phyloP scores from a whole-genome alignment of 352 stramenopile genomes.

The Thraustochytrium sp. region DNA sequence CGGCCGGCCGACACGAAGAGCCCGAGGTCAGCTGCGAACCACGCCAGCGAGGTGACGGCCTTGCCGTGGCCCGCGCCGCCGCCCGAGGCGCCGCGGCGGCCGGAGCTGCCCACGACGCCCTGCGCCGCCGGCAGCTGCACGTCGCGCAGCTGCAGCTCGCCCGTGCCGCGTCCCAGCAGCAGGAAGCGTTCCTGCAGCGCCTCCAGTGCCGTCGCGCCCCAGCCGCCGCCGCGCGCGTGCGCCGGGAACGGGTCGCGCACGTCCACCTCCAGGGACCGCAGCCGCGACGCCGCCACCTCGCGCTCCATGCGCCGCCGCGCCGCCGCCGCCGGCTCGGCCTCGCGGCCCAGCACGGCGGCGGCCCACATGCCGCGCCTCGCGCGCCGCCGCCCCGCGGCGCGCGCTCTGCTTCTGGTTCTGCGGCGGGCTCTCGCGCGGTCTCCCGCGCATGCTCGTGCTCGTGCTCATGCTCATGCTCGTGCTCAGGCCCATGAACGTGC shows the following conservation, averaged over 20 bases:
- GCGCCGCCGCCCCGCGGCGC: too few species aligned
- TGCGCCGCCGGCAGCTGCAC: background rate
- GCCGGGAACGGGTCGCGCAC: background rate
- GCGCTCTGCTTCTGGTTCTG: too few species aligned
- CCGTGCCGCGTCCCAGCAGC: background rate
- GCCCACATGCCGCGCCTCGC: background rate
- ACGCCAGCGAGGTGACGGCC: background rate
- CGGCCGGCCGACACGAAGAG: conserved; percentile 4
- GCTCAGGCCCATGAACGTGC: too few species aligned
- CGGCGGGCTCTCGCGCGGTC: too few species aligned
- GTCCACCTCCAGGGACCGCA: background rate
- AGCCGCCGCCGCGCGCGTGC: background rate
- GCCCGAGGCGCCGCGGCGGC: background rate
- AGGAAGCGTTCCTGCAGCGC: background rate
- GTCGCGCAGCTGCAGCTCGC: background rate
- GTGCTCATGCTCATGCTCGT: too few species aligned
- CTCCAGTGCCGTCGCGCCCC: background rate
- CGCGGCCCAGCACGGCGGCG: background rate
- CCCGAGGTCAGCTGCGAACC: conserved; percentile 18
- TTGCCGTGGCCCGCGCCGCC: background rate
- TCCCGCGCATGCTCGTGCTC: too few species aligned
- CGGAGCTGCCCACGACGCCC: background rate
- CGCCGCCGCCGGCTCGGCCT: background rate
- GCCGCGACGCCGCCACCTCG: background rate
- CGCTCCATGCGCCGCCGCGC: background rate